A percentile compares a stretch with the other conserved stretches of the same genome.
These are phyloP conservation scores for Russula compacta DNA, from an alignment of 768 basidiomycete species.

Conservation along the genomic window DNA sequence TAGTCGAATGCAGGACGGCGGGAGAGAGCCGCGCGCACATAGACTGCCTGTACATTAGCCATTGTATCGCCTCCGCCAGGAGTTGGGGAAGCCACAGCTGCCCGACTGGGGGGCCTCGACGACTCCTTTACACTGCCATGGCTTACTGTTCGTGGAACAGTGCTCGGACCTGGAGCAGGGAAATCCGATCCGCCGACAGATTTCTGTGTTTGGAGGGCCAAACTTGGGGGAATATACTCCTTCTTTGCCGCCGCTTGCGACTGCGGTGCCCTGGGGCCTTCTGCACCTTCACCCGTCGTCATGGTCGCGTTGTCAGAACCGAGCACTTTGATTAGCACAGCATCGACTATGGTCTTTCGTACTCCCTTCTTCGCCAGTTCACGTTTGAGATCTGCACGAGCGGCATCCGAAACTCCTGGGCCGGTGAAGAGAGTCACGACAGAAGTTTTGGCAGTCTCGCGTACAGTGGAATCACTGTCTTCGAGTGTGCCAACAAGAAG, in stretches of 20 bases:
- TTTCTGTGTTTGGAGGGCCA: slow-evolving; percentile 48
- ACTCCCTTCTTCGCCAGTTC: slow-evolving; percentile 80
- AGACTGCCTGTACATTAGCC: slow-evolving; percentile 53
- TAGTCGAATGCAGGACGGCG: background rate
- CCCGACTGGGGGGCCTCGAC: slow-evolving; percentile 53
- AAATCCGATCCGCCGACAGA: slow-evolving; percentile 25
- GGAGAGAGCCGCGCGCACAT: slow-evolving; percentile 39
- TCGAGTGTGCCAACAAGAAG: slow-evolving; percentile 78
- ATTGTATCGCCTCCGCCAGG: slow-evolving; percentile 31
- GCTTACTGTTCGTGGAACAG: slow-evolving; percentile 39
- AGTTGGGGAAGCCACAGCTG: slow-evolving; percentile 38
- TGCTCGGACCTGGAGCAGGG: slow-evolving; percentile 23
- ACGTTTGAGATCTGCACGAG: slow-evolving; percentile 89
- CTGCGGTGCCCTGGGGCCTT: slow-evolving; percentile 39
- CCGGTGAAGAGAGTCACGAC: slow-evolving; percentile 83
- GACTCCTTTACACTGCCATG: slow-evolving; percentile 40
- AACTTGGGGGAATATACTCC: slow-evolving; percentile 70
- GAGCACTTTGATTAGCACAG: slow-evolving; percentile 61
- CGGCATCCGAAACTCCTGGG: slow-evolving; percentile 71
- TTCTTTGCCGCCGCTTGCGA: slow-evolving; percentile 30
- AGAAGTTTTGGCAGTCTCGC: slow-evolving; percentile 74
- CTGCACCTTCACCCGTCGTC: slow-evolving; percentile 47
- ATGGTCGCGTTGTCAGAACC: slow-evolving; percentile 32
- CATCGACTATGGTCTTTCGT: slow-evolving; percentile 79
- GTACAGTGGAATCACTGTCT: slow-evolving; percentile 84